Percentiles rank a stretch among this genome's conserved stretches.
Conservation (phyloP, 2,329 filamentous ascomycete species). For the Xylaria digitata region DNA sequence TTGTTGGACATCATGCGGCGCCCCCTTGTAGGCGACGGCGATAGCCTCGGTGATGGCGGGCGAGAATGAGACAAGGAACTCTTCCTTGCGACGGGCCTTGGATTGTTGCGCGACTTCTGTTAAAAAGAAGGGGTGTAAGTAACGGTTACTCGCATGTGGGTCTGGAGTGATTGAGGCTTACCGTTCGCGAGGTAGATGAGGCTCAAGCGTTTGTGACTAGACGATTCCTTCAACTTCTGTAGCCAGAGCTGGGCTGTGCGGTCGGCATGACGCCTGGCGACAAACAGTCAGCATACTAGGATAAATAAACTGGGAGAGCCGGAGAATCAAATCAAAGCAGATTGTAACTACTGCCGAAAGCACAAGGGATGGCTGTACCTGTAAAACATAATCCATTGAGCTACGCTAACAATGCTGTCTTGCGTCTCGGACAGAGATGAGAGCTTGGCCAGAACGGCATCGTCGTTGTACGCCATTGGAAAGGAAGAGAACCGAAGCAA, state of each 20-base stretch:
- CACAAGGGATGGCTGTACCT: conserved; percentile 67
- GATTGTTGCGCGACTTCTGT: conserved; percentile 96
- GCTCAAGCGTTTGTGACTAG: conserved; percentile 86
- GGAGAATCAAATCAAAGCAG: conserved; percentile 6
- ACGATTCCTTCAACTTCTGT: conserved; percentile 86
- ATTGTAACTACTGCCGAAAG: conserved; percentile 7
- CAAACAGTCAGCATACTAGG: conserved; percentile 48
- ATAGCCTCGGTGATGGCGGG: conserved; percentile 94
- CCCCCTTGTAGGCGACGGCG: conserved; percentile 88
- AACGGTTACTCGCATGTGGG: conserved; percentile 18
- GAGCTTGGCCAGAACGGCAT: conserved; percentile 93
- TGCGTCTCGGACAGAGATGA: conserved; percentile 97
- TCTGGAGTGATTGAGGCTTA: conserved; percentile 55
- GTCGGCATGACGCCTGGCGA: conserved; percentile 84
- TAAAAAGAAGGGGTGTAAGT: conserved; percentile 30
- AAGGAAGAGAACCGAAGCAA: conserved; percentile 10
- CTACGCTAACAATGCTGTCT: conserved; percentile 94
- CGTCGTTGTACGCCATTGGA: conserved; percentile 92
- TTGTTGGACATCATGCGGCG: conserved; percentile 84
- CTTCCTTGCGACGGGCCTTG: conserved; percentile 89
- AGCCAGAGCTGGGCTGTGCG: conserved; percentile 93
- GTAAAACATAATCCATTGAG: conserved; percentile 99
- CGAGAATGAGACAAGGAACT: conserved; percentile 92
- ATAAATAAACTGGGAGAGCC: conserved; percentile 23
- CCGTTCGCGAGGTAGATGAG: conserved; percentile 96